Percentiles rank a stretch among this genome's conserved stretches.
phyloP scores from a whole-genome alignment of 371 early-diverging fungal species.

The Mortierella sp. region DNA sequence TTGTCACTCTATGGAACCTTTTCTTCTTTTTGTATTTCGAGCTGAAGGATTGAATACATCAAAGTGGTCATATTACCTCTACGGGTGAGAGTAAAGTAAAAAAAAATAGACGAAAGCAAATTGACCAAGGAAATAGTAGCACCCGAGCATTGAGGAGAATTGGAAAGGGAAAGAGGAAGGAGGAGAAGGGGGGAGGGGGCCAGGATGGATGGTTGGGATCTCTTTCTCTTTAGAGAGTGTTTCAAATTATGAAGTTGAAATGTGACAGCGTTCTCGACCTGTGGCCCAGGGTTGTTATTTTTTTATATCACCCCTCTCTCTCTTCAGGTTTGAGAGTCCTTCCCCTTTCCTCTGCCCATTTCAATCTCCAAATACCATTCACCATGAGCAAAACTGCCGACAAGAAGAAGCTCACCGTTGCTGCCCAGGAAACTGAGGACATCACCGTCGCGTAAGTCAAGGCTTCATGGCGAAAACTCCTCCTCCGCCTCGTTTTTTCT shows the following conservation, averaged over 20 bases:
- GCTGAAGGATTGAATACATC: too few species aligned
- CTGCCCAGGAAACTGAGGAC: conserved; percentile 53
- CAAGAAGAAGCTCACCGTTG: conserved; percentile 52
- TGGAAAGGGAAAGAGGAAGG: too few species aligned
- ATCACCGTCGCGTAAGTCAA: conserved; percentile 51
- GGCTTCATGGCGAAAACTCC: not conserved
- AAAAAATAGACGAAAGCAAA: not conserved
- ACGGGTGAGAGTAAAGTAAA: not conserved
- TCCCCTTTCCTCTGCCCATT: conserved; percentile 21
- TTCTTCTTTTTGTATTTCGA: too few species aligned
- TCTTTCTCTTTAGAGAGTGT: too few species aligned
- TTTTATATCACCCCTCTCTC: conserved; percentile 10
- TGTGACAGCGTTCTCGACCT: not conserved
- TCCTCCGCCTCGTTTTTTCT: not conserved
- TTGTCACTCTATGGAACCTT: too few species aligned
- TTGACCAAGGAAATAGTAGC: too few species aligned
- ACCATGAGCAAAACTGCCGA: conserved; percentile 53
- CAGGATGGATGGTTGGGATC: too few species aligned
- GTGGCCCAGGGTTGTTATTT: conserved; percentile 3
- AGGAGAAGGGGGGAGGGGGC: too few species aligned
- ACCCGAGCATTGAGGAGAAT: too few species aligned
- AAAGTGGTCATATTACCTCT: not conserved
- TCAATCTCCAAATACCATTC: conserved; percentile 4
- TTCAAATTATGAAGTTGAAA: too few species aligned
- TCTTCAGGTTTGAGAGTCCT: not conserved